Conservation (phyloP, 768 basidiomycete species). For the Lactifluus rugatus region DNA sequence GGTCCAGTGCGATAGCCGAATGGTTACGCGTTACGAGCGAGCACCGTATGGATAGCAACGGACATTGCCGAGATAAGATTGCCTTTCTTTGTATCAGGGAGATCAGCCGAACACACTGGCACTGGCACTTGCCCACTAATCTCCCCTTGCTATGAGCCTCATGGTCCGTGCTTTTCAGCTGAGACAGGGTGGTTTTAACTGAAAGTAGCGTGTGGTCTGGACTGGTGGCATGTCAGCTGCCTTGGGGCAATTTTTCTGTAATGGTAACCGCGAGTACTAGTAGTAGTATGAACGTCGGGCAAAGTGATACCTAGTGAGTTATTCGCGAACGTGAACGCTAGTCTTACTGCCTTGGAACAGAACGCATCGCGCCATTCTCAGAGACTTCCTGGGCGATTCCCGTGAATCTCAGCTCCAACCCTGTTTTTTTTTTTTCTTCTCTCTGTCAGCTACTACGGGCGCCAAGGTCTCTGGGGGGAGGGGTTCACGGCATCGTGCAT, state of each 20-base stretch:
- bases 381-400: not conserved
- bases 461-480: not conserved
- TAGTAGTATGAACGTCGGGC: not conserved
- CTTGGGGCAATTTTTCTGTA: not conserved
- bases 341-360: slow-evolving; percentile 1
- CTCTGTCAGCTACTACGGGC: not conserved
- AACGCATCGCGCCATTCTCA: not conserved
- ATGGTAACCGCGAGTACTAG: not conserved
- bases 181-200: not conserved
- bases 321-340: not conserved
- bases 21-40: not conserved
- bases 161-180: not conserved
- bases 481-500: slow-evolving; percentile 10
- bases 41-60: not conserved
- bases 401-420: slow-evolving; percentile 10
- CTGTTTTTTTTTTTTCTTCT: not conserved
- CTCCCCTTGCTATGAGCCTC: not conserved
- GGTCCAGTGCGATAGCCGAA: not conserved
- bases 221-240: not conserved
- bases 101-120: not conserved
- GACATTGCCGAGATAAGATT: slow-evolving; percentile 8
- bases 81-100: not conserved
- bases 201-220: not conserved
- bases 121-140: not conserved
- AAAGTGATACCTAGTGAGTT: not conserved